Base-by-base conservation (phyloP, 768 basidiomycete species). In the Rhizopogon vesiculosus region DNA sequence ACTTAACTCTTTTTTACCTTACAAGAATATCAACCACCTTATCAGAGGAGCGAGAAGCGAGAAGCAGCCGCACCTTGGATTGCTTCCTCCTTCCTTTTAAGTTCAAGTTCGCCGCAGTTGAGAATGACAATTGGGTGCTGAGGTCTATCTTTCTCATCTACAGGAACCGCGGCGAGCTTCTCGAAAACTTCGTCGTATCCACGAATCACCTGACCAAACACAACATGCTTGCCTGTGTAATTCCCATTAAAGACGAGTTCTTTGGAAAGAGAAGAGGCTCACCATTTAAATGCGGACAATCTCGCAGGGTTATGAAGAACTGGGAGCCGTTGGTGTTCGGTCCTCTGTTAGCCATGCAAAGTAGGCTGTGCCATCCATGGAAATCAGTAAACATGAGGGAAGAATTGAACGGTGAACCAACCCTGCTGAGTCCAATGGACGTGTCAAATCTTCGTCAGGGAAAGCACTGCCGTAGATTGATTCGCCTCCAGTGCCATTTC, bases 291-390 rank as follows among this genome's bases (percentile, higher is more conserved):
- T 92, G 89, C 3, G 85, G 82, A 57, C 88, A 84, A 15, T 81
- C 78, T n/a, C 80, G 77, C 10, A 95, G 77, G 19, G 93, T 92
- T 58, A 94, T 76, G 66, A 95, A 94, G 66, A 88, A 95, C 60
- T 95, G 93, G 1, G 87, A 89, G 39, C 86, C 85, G 60, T 94
- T 95, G 38, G 93, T 94, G 69, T 89, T 76, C 0, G 87, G 84
- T 3, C 89, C 89, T 59, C 81, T 81, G 68, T 96, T 96, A 9
- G 93, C 93, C 93, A 95, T 96, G 63, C 90, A 91, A 10, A 96
- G 74, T 28, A 95, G 72, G 12, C 84, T 86, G 48, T 49, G 61
- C n/a, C 25, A 25, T 25, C 25, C 42, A 49, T 49, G 40, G 50
- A 45, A 16, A 10, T 35, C n/a, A 15, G 52, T 33, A 42, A 41